phyloP scores from a whole-genome alignment of 1,284 basidiomycete species.

The Irpex sp. region DNA sequence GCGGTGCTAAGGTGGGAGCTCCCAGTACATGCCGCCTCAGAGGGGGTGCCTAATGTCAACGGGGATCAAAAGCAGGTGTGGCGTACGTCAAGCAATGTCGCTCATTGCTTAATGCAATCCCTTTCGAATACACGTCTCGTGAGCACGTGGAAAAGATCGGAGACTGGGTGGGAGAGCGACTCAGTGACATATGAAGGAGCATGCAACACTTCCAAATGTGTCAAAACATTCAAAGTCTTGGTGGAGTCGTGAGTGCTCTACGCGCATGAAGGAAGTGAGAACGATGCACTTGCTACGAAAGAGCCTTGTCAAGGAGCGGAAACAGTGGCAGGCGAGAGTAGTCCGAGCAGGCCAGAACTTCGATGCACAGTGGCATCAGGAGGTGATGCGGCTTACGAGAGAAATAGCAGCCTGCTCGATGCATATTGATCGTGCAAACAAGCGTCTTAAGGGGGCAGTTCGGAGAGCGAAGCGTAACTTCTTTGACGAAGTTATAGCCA shows the following conservation, averaged over 20 bases:
- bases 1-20: neutral
- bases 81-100: neutral
- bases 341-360: no score
- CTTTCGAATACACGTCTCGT: neutral
- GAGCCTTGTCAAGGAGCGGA: no score
- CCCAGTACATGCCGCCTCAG: neutral
- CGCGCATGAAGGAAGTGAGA: neutral
- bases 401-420: neutral
- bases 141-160: neutral
- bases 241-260: neutral
- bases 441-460: neutral
- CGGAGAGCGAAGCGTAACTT: neutral
- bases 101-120: neutral
- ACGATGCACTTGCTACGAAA: neutral
- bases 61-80: neutral
- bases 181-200: neutral
- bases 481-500: neutral
- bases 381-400: no score
- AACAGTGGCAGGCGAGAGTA: no score
- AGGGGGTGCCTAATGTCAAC: neutral
- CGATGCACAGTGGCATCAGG: no score
- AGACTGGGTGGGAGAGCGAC: neutral
- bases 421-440: neutral
- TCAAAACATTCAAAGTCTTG: neutral
- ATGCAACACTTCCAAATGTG: neutral